Evolutionary conservation across 768 basidiomycete species (phyloP), one percentile per base, ranked within the genome.

Genomic region (Lentinula raphanica): DNA sequence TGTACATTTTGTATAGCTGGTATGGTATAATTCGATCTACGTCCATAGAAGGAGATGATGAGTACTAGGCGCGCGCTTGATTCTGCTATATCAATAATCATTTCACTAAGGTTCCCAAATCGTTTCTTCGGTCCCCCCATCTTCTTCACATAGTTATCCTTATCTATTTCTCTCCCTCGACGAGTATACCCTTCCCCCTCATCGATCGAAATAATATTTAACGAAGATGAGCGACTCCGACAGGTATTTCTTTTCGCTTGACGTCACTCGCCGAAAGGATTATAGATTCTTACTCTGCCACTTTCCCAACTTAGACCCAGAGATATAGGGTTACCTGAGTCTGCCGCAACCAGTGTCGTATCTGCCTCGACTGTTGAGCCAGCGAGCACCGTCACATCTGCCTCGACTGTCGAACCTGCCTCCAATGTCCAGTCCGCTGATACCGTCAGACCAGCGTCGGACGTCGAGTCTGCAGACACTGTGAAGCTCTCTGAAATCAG

Each of bases 321-420:
- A 53, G 51, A 53, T 13, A 53, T 53, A 23, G 51, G 51, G 17
- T 39, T 53, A 36, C 35, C 51, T 25, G 51, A 53, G 17, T 53
- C 36, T 6, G 51, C 51, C 36, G 38, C 51, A 21, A 38, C 51
- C 36, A 53, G 51, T 17, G 51, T 53, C 19, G 13, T 3, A 23
- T 53, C 51, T 23, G 51, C 51, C 7, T 38, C 51, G 3, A 39
- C 36, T 23, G 51, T 53, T 15, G 35, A 53, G 25, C 36, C 51
- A n/a, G 51, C 51, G 23, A 39, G 36, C 13, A 42, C 8, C 19
- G 40, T 42, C 7, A n/a, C 15, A 21, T 21, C 40, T 3, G 40
- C 40, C 7, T 9, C 8, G 7, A 46, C 45, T 3, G 45, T 46
- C 6, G 3, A 46, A 46, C 23, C 45, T 9, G 45, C 45, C 9